Evolutionary conservation across 176 grass and related monocot species (phyloP), one percentile per base, ranked within the genome.

Genomic region (Tillandsia leiboldiana): DNA sequence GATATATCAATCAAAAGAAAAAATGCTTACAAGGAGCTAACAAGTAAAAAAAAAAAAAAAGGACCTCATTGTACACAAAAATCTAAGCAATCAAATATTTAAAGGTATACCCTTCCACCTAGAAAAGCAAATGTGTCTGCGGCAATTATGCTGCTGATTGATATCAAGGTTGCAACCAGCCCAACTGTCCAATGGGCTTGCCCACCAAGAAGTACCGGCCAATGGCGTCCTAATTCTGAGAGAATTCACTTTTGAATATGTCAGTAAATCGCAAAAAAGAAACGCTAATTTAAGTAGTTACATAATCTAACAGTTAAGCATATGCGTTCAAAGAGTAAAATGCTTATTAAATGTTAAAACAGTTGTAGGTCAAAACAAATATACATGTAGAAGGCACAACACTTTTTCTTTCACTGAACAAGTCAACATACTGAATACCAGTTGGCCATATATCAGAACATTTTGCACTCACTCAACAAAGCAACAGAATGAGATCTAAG

Each of bases 151-250:
- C 87, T 93, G 72, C 84, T 99, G 65, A 99, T 88, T 79, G 90
- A 92, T 71, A 99, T 93, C 74, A 92, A 88, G 22, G 94, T 90
- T 76, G 90, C 90, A 18, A 88, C 94, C 65, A 90, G 77, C 76
- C 94, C 94, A 81, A 99, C 89, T 51, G 90, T 99, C 90, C 87
- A 99, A 73, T 93, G 94, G 70, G 87, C 77, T 85, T 76, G 87
- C 28, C 94, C 94, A 74, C 94, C 94, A 56, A 97, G 83, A 85
- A 92, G 76, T 66, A 90, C 28, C n/a, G 94, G 86, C 86, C 94
- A 97, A 64, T 63, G 78, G 71, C 85, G 64, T 26, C 73, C 89
- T 68, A 92, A 65, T 76, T 72, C 94, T 97, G 82, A 12, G 13
- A 56, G 23, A 33, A 53, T 62, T 84, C 71, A 88, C 78, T 8